A percentile compares a stretch with the other conserved stretches of the same genome.
These are phyloP conservation scores for Dioscorea cayenensis DNA, from an alignment of 116 monocot species.

Conservation along the genomic window DNA sequence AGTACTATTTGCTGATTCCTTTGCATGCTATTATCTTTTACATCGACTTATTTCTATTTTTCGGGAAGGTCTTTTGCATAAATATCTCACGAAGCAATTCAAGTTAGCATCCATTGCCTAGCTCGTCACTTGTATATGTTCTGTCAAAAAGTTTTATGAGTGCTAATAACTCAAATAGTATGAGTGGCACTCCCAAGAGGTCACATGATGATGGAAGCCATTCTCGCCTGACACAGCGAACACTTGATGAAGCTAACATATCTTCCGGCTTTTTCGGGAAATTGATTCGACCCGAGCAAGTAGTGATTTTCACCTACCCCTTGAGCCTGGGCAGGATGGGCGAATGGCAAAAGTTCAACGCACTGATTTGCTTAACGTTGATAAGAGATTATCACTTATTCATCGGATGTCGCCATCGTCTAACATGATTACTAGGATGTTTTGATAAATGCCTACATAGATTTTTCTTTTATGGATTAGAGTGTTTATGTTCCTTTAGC, in stretches of 20 bases:
- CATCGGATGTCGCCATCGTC: slow-evolving; percentile 43
- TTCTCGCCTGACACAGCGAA: slow-evolving; percentile 43
- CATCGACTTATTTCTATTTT: no score
- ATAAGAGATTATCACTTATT: slow-evolving; percentile 42
- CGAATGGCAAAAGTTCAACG: slow-evolving; percentile 56
- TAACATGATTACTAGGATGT: no score
- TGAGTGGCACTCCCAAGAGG: slow-evolving; percentile 73
- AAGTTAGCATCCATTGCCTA: no score
- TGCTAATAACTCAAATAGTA: slow-evolving; percentile 10
- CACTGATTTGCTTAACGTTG: slow-evolving; percentile 55
- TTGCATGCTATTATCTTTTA: no score
- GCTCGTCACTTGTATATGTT: no score
- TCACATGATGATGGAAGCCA: slow-evolving; percentile 68
- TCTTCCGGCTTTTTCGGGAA: slow-evolving; percentile 41
- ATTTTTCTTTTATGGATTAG: no score
- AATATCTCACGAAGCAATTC: no score
- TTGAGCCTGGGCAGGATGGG: slow-evolving; percentile 58
- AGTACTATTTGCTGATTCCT: no score
- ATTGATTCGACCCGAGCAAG: slow-evolving; percentile 11
- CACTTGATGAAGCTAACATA: slow-evolving; percentile 45
- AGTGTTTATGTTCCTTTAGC: no score
- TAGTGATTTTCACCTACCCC: slow-evolving; percentile 46
- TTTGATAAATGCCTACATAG: no score
- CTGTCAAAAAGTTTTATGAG: no score
- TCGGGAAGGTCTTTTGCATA: no score